Evolutionary conservation across 805 yeast species (phyloP), one percentile per base, ranked within the genome.

Genomic region (Komagataella ulmi): DNA sequence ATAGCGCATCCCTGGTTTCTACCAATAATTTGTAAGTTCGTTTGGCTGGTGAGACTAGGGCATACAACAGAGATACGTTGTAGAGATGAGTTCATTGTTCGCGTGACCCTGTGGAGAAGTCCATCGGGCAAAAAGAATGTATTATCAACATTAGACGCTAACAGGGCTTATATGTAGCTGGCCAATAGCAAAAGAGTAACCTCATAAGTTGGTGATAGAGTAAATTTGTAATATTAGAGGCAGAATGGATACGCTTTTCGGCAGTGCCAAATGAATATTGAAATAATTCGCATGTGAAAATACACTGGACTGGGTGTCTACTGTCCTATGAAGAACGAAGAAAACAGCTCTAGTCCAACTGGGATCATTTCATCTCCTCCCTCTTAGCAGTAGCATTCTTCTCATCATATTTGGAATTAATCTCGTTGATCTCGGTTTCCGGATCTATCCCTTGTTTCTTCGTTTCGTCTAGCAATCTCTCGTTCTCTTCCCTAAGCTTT

Each of bases 401-500:
- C 14, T 30, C 40, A 8, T 30, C 40, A 10, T 30, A 30, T 30
- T 30, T 30, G 6, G 8, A 5, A 30, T 30, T 30, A 10, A 30
- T 30, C 5, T 30, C 40, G 5, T 30, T 30, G 40, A 30, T 30
- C 40, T 7, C 40, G 3, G 40, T 2, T 10, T 30, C 40, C 14
- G 40, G 40, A 6, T 61, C 53, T 5, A 62, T 52, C 1, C 68
- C 79, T 49, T 64, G 67, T 50, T 60, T 61, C 43, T 63, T 61
- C 44, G 83, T 70, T 47, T 68, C 52, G 36, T 65, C 57, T 17
- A 80, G 60, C 52, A 83, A 70, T 49, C 63, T 58, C 17, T 60
- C 61, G 60, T 83, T 79, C 54, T 81, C 82, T 4, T 61, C 62
- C 55, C 77, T 72, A 44, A 84, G 64, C 55, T 71, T 62, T 49